Conservation (phyloP, 1,139 yeast species). For the Blastobotrys serpentis region DNA sequence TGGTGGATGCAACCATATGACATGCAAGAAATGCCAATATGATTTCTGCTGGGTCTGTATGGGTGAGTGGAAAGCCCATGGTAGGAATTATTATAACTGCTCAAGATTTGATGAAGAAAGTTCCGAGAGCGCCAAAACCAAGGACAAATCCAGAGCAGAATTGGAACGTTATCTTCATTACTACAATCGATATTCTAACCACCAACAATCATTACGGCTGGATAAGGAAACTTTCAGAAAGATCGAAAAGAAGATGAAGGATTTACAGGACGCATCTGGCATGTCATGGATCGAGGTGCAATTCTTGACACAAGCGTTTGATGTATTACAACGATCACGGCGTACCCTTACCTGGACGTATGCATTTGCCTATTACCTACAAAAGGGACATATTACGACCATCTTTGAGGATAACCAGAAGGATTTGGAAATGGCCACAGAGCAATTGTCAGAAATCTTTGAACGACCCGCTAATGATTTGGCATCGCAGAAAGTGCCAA, state of each 20-base stretch:
- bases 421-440: conserved; percentile 70
- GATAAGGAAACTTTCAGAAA: conserved; percentile 63
- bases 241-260: conserved; percentile 63
- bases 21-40: conserved; percentile 70
- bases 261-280: conserved; percentile 60
- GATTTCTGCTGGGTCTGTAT: conserved; percentile 96
- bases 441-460: conserved; percentile 71
- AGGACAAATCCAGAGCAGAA: conserved; percentile 41
- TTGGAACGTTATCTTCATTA: conserved; percentile 73
- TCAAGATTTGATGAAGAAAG: conserved; percentile 53
- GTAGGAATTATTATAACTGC: conserved; percentile 64
- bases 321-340: conserved; percentile 64
- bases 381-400: conserved; percentile 44
- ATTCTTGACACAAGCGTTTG: conserved; percentile 71
- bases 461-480: conserved; percentile 38
- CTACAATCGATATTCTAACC: conserved; percentile 72
- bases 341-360: conserved; percentile 89
- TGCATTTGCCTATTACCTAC: conserved; percentile 72
- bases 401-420: conserved; percentile 76
- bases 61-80: conserved; percentile 76
- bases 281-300: conserved; percentile 91
- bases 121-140: conserved; percentile 36
- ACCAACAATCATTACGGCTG: conserved; percentile 72
- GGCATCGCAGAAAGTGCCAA: conserved; percentile 34
- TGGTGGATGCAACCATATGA: conserved; percentile 97